Conservation (phyloP, 805 yeast genomes). For the Jamesozyma lodderae region DNA sequence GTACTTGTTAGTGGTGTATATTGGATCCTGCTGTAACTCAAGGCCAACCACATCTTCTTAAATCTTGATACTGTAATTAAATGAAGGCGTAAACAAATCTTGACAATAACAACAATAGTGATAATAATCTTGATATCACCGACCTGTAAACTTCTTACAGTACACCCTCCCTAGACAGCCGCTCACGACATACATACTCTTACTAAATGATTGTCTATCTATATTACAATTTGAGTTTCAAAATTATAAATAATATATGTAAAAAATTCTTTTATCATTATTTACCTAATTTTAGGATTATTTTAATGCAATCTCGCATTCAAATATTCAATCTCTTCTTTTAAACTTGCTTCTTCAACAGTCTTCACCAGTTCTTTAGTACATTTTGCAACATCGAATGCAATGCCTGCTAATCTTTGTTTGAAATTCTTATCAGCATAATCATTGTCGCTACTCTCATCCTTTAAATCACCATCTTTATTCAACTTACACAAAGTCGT, state of each 20-base stretch:
- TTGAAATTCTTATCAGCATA: constrained; percentile 83
- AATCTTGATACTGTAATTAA: no score
- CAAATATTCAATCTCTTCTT: constrained; percentile 74
- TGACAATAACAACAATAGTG: no score
- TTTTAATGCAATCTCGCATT: constrained; percentile 47
- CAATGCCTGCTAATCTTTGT: constrained; percentile 91
- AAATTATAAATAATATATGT: no score
- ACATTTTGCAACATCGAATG: constrained; percentile 92
- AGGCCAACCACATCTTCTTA: no score
- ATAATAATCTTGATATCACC: no score
- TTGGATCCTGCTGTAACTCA: no score
- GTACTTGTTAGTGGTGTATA: no score
- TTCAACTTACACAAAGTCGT: constrained; percentile 47
- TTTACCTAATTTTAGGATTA: not conserved
- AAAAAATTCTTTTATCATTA: no score
- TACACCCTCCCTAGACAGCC: no score
- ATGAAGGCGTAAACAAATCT: no score
- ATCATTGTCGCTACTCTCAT: constrained; percentile 40
- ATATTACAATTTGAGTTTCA: not conserved
- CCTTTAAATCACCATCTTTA: constrained; percentile 26
- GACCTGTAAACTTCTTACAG: no score
- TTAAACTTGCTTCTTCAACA: constrained; percentile 87
- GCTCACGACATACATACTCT: no score
- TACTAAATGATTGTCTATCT: not conserved
- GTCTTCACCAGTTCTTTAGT: constrained; percentile 93